phyloP scores from a whole-genome alignment of 768 basidiomycete genomes.

The Suillus discolor region DNA sequence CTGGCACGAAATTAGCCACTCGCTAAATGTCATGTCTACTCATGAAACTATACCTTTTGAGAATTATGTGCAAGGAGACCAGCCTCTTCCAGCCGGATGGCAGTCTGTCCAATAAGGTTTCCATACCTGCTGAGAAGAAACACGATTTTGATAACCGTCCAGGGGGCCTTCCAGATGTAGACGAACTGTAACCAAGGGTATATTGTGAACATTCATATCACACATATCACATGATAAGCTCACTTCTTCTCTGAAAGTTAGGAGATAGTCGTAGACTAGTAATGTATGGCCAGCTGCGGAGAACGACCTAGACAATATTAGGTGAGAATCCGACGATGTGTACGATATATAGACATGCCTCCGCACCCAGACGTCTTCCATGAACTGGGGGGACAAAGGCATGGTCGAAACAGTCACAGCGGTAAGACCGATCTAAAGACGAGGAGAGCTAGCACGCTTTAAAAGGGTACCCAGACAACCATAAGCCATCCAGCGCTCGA shows the following conservation, averaged over 20 bases:
- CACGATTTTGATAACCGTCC: conserved; percentile 11
- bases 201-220: neutral
- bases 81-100: conserved; percentile 10
- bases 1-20: neutral
- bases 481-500: neutral
- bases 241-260: conserved; percentile 20
- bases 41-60: conserved; percentile 1
- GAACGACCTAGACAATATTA: conserved; percentile 11
- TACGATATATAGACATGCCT: neutral
- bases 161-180: conserved; percentile 20
- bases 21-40: neutral
- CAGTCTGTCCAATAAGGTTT: conserved; percentile 17
- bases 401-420: neutral
- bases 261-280: conserved; percentile 19
- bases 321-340: neutral
- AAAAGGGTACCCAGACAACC: neutral
- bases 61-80: conserved; percentile 9
- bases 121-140: conserved; percentile 22
- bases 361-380: conserved; percentile 7
- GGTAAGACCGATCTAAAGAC: neutral
- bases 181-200: conserved; percentile 9
- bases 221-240: neutral
- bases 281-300: conserved; percentile 12
- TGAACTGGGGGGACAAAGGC: conserved; percentile 2
- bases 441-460: neutral